Evolutionary conservation across 306 rosid species (phyloP).

Genomic region (Chamaecrista fasciculata): DNA sequence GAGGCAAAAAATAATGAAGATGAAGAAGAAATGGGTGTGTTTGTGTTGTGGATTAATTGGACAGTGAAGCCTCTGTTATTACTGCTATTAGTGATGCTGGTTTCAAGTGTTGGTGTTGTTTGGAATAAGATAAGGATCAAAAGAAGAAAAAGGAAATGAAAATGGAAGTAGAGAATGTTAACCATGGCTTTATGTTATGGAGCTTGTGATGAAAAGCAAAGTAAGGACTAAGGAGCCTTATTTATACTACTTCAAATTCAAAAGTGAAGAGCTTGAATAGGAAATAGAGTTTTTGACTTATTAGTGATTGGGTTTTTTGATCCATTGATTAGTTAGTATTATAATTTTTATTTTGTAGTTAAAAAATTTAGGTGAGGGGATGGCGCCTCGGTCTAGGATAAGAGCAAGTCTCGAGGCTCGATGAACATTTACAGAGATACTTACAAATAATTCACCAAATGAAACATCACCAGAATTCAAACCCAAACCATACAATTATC

Average conservation of each 20-base stretch:
- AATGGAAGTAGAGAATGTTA: constrained; percentile 29
- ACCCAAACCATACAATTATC: no score
- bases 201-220: constrained; percentile 27
- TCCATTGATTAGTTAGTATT: no score
- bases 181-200: constrained; percentile 32
- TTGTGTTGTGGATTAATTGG: constrained; percentile 31
- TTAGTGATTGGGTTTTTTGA: no score
- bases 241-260: not conserved
- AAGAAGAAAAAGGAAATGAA: not conserved
- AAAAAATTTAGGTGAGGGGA: no score
- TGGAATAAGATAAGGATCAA: constrained; percentile 12
- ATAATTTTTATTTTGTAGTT: no score
- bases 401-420: no score
- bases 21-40: constrained; percentile 28
- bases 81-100: not conserved
- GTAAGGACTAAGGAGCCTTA: not conserved
- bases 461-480: no score
- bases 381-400: no score
- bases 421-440: no score
- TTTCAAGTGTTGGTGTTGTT: constrained; percentile 10
- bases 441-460: no score
- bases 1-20: not conserved
- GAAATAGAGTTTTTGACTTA: no score
- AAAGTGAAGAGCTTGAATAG: no score
- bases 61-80: constrained; percentile 35